Evolutionary conservation across 2,329 filamentous ascomycete genomes (phyloP), one percentile per base, ranked within the genome.

Genomic region (Fonsecaea erecta): DNA sequence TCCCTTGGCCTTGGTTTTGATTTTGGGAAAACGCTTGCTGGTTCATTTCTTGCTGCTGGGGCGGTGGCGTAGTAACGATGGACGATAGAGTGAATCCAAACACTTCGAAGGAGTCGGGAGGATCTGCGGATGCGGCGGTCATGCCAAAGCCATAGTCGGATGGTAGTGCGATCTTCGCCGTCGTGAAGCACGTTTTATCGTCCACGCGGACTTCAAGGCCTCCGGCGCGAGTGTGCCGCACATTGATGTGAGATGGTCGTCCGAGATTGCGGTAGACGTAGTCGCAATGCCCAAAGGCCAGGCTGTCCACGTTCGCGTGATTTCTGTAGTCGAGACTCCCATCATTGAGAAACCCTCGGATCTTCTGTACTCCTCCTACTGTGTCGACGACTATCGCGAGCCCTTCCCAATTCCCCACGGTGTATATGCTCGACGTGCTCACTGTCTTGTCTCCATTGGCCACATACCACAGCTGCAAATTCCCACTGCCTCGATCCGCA

Each of bases 341-440:
- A 77, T 98, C 95, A 79, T 98, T 99, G 70, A 99, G 81, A 81
- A 98, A 99, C 18, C 91, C 95, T 65, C 95, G 86, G 69, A 99
- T 84, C 71, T 95, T 95, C 58, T 88, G 83, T 64, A 82, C 81
- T 71, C 92, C 90, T 61, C 91, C 90, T 74, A 95, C 90, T 68
- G 90, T 88, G 78, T 98, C 94, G 60, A 99, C 78, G 26, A 96
- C 89, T 63, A 99, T 81, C 35, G 87, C 93, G 71, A 99, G 81
- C n/a, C 95, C 95, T 73, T 98, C 94, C 73, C 97, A 99, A 71
- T 86, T 87, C 60, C 87, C 87, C 9, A 90, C 89, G 0, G 90
- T 95, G 79, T 97, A 97, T 71, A 97, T 87, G 77, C 91, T 96
- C 69, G 86, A 85, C 26, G 88, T 85, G 62, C 88, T 89, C 62